Conservation (phyloP, 2,329 filamentous ascomycete genomes). For the Arthroderma uncinatum region DNA sequence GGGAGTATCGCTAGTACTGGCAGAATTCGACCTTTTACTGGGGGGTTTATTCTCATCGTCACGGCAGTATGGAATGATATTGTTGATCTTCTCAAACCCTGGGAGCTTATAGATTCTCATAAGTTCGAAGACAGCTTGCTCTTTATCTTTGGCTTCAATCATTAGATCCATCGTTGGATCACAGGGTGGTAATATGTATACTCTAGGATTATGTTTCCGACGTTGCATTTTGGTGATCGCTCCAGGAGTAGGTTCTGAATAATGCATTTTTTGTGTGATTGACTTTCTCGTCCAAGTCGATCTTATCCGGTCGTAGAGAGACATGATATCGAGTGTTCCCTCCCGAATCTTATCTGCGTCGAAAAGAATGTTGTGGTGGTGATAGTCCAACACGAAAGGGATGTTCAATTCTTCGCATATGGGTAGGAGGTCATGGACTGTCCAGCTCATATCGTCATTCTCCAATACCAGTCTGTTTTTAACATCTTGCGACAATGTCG, state of each 20-base stretch:
- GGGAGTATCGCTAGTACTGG: slow-evolving; percentile 41
- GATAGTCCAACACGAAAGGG: slow-evolving; percentile 80
- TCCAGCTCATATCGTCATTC: slow-evolving; percentile 89
- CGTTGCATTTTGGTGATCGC: slow-evolving; percentile 68
- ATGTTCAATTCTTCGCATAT: slow-evolving; percentile 92
- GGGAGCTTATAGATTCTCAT: slow-evolving; percentile 82
- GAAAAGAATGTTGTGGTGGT: slow-evolving; percentile 93
- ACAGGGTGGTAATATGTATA: slow-evolving; percentile 71
- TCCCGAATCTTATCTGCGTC: slow-evolving; percentile 62
- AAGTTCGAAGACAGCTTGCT: slow-evolving; percentile 88
- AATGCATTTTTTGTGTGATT: slow-evolving; percentile 94
- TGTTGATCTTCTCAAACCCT: slow-evolving; percentile 62
- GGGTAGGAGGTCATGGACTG: slow-evolving; percentile 80
- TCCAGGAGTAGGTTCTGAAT: slow-evolving; percentile 67
- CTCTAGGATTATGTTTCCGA: slow-evolving; percentile 74
- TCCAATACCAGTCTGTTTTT: slow-evolving; percentile 79
- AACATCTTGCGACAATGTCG: slow-evolving; percentile 52
- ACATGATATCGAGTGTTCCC: slow-evolving; percentile 70
- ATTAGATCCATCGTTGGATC: slow-evolving; percentile 81
- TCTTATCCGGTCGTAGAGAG: slow-evolving; percentile 63
- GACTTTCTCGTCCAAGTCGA: slow-evolving; percentile 74
- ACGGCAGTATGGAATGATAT: slow-evolving; percentile 65
- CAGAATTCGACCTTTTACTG: slow-evolving; percentile 35
- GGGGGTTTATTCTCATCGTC: slow-evolving; percentile 59
- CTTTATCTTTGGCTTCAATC: slow-evolving; percentile 98